Base-by-base conservation (phyloP, 768 basidiomycete species). In the Serpula lacrymans region DNA sequence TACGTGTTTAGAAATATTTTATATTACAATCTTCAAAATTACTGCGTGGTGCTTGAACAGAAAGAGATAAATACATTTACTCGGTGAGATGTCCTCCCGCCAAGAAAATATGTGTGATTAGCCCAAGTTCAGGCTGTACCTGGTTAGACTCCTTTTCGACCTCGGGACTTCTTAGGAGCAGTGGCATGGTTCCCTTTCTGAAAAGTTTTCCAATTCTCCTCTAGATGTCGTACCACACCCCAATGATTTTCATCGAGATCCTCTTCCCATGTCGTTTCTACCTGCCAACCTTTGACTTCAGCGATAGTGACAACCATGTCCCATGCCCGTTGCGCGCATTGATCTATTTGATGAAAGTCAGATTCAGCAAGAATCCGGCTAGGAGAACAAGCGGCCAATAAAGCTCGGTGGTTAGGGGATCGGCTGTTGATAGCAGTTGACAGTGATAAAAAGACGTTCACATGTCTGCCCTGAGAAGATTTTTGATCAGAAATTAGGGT, bases 391-490 rank as follows among this genome's bases (percentile, higher is more conserved):
- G 71, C 67, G 30, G 72, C 63, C 36, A 95, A 84, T 14, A 97
- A 72, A 2, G 71, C 65, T 27, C 69, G 66, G 45, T 87, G 77
- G 28, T 77, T 77, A 5, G 71, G 63, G 6, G 86, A 84, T 28
- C 85, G 80, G 16, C 76, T 68, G 46, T 95, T 95, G 52, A 95
- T 88, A 42, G 77, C 80, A 0, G 84, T 88, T 1, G 94, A 96
- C 9, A 95, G 69, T 0, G 94, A 97, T 40, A 95, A 71, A 64
- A 82, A 99, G 37, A 83, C 70, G 60, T 97, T 97, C 4, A 64
- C 53, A 47, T 93, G 80, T 33, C 63, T 70, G 62, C 70, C 82
- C 85, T 92, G 63, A 23, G n/a, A n/a, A n/a, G n/a, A n/a, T n/a
- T n/a, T n/a, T n/a, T n/a, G n/a, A n/a, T n/a, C n/a, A n/a, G n/a